Evolutionary conservation across 225 moss, liverwort and hornwort species (phyloP).

Genomic region (Sphagnum contortum): DNA sequence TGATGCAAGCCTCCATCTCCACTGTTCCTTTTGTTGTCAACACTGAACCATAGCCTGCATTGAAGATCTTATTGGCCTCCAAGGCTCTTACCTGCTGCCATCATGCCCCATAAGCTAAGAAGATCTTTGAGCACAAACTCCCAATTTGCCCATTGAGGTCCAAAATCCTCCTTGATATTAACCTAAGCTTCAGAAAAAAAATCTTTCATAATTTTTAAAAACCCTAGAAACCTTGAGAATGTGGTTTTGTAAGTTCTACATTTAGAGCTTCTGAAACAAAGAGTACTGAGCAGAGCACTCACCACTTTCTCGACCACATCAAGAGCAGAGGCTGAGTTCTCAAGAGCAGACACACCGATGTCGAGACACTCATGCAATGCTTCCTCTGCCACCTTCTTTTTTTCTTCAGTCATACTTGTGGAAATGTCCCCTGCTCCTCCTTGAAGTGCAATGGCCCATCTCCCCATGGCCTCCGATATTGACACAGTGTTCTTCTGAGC

Average conservation of each 20-base stretch:
- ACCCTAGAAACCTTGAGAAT: too few relatives aligned
- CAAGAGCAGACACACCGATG: slow-evolving; percentile 66
- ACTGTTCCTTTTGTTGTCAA: slow-evolving; percentile 76
- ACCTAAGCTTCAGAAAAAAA: too few relatives aligned
- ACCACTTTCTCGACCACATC: slow-evolving; percentile 94
- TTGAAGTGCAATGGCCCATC: slow-evolving; percentile 92
- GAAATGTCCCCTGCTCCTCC: slow-evolving; percentile 90
- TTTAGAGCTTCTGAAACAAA: too few relatives aligned
- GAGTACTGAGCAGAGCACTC: slow-evolving; percentile 9
- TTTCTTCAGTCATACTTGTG: slow-evolving; percentile 42
- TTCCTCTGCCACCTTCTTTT: slow-evolving; percentile 40
- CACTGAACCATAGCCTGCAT: slow-evolving; percentile 84
- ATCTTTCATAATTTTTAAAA: too few relatives aligned
- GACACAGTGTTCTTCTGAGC: too few relatives aligned
- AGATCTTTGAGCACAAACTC: too few relatives aligned
- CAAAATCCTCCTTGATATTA: too few relatives aligned
- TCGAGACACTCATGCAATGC: slow-evolving; percentile 63
- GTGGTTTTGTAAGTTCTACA: too few relatives aligned
- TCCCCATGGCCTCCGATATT: slow-evolving; percentile 25
- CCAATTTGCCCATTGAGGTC: too few relatives aligned
- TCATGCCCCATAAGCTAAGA: too few relatives aligned
- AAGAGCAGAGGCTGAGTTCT: slow-evolving; percentile 45
- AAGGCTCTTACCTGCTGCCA: slow-evolving; percentile 60
- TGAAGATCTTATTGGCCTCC: slow-evolving; percentile 73
- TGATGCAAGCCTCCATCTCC: slow-evolving; percentile 99